Conservation (phyloP, 2,329 filamentous ascomycete genomes). For the Beauveria bassiana region DNA sequence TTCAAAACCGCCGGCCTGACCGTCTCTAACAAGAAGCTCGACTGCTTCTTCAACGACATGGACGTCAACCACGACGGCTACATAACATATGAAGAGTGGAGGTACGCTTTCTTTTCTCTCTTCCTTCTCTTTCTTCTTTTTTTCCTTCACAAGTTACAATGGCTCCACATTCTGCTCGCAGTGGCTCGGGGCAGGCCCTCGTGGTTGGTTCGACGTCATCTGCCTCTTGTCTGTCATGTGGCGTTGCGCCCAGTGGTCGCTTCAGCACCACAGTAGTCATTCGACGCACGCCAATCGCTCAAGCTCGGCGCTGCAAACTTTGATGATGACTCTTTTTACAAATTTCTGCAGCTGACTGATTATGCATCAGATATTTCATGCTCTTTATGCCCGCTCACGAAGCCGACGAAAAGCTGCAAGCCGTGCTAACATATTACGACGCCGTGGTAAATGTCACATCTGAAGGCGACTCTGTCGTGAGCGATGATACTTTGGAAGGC, state of each 20-base stretch:
- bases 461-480: conserved; percentile 89
- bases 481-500: conserved; percentile 84
- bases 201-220: conserved; percentile 16
- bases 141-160: background rate
- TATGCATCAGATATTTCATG: conserved; percentile 66
- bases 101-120: conserved; percentile 50
- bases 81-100: conserved; percentile 93
- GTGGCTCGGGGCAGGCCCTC: background rate
- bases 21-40: conserved; percentile 68
- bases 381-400: conserved; percentile 70
- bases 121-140: conserved; percentile 11
- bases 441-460: conserved; percentile 82
- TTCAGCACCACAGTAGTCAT: background rate
- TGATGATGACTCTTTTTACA: background rate
- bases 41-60: conserved; percentile 82
- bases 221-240: conserved; percentile 19
- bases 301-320: background rate
- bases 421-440: conserved; percentile 85
- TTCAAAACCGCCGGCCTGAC: conserved; percentile 72
- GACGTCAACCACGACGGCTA: conserved; percentile 82
- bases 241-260: conserved; percentile 2
- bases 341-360: conserved; percentile 1
- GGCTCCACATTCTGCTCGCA: background rate
- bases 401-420: conserved; percentile 62
- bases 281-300: background rate